Evolutionary conservation across 306 rosid species (phyloP).

Genomic region (Casuarina glauca): DNA sequence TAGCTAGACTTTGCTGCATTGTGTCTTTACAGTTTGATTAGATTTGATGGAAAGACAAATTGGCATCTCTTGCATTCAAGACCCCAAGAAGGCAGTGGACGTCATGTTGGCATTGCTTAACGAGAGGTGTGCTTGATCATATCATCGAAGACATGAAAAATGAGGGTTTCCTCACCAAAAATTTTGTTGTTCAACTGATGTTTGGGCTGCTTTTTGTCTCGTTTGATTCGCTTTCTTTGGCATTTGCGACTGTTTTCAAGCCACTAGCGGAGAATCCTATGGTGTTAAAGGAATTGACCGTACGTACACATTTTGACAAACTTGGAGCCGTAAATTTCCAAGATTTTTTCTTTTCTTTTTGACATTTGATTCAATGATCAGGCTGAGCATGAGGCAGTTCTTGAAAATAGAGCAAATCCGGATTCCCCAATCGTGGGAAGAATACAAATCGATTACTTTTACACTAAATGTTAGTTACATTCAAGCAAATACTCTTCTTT

Average conservation of each 20-base stretch:
- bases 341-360: no score
- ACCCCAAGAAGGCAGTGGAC: conserved; percentile 7
- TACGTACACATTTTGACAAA: no score
- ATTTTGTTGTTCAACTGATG: conserved; percentile 18
- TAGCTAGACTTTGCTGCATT: background rate
- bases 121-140: conserved; percentile 17
- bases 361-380: no score
- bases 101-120: background rate
- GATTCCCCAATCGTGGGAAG: no score
- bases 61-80: background rate
- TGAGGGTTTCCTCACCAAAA: conserved; percentile 16
- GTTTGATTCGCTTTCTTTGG: conserved; percentile 16
- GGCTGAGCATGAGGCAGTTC: no score
- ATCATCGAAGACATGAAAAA: conserved; percentile 18
- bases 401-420: no score
- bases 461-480: no score
- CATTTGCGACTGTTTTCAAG: conserved; percentile 7
- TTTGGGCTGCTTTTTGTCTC: conserved; percentile 15
- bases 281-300: background rate
- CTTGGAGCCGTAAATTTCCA: no score
- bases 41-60: no score
- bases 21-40: background rate
- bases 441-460: no score
- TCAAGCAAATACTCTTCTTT: no score
- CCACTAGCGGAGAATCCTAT: background rate